Conservation (phyloP, 2,329 filamentous ascomycete species). For the Colletotrichum sp. region DNA sequence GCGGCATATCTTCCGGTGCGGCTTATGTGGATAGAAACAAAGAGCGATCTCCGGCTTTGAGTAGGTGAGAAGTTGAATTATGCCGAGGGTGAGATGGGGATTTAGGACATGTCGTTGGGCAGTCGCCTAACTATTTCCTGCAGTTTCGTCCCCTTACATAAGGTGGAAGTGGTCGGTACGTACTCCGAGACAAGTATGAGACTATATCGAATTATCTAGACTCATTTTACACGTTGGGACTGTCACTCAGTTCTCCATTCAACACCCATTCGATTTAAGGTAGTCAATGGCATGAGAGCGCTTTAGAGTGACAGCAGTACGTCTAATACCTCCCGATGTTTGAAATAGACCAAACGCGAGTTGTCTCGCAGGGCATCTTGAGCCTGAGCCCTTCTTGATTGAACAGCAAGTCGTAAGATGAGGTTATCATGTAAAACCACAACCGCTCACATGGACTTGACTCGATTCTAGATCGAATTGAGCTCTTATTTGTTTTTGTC, state of each 20-base stretch:
- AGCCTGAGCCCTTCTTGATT: no score
- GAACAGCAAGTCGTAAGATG: no score
- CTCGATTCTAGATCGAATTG: neutral
- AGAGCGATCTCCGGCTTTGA: neutral
- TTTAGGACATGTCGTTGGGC: neutral
- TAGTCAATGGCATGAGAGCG: no score
- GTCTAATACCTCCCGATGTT: no score
- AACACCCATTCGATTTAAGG: no score
- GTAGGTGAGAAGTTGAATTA: neutral
- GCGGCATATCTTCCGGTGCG: neutral
- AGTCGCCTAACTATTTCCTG: neutral
- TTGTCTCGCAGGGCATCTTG: no score
- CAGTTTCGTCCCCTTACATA: neutral
- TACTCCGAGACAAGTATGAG: neutral
- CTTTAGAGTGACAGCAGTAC: no score
- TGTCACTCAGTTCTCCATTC: rapidly evolving
- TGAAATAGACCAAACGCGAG: no score
- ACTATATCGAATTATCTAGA: no score
- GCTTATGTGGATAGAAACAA: neutral
- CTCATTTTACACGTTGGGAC: no score
- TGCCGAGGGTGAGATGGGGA: neutral
- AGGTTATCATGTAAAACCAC: no score
- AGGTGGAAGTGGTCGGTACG: neutral
- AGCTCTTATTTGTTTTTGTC: neutral
- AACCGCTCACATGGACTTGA: no score